A percentile compares a stretch with the other conserved stretches of the same genome.
These are phyloP conservation scores for Talaromyces trachyspermus DNA, from an alignment of 495 filamentous ascomycete species.

Conservation along the genomic window DNA sequence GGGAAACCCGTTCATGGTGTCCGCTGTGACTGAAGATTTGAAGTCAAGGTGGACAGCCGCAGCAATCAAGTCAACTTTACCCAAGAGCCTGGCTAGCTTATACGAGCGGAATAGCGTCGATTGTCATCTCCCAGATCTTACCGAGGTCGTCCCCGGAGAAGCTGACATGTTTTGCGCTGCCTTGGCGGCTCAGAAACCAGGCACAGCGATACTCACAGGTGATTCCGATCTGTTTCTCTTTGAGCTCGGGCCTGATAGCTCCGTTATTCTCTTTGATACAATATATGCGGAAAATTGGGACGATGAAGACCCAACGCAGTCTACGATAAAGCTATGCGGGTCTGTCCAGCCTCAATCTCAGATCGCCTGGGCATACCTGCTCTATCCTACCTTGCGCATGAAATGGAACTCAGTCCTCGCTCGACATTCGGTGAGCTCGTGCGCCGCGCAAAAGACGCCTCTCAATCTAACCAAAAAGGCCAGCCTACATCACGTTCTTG, in stretches of 20 bases:
- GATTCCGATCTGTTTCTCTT: conserved; percentile 73
- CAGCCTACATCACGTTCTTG: conserved; percentile 34
- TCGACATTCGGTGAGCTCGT: conserved; percentile 25
- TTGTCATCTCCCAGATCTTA: conserved; percentile 27
- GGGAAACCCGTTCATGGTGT: conserved; percentile 57
- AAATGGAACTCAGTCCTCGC: conserved; percentile 20
- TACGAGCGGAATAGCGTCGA: conserved; percentile 7
- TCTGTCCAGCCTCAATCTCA: conserved; percentile 29
- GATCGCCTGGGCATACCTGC: conserved; percentile 27
- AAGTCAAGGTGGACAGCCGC: conserved; percentile 25
- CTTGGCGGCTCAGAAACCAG: conserved; percentile 35
- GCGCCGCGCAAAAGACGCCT: conserved; percentile 17
- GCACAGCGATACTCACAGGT: conserved; percentile 51
- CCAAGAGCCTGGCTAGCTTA: conserved; percentile 4
- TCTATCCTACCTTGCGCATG: conserved; percentile 29
- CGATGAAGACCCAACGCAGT: conserved; percentile 10
- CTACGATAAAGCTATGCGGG: conserved; percentile 29
- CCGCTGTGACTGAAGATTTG: conserved; percentile 59
- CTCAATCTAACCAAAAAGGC: conserved; percentile 5
- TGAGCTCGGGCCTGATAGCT: conserved; percentile 49
- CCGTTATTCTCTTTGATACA: conserved; percentile 53
- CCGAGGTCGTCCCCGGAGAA: conserved; percentile 58
- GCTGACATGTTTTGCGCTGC: conserved; percentile 62
- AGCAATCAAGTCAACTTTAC: conserved; percentile 14
- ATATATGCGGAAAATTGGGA: conserved; percentile 18